A percentile compares a stretch with the other conserved stretches of the same genome.
These are phyloP conservation scores for Vanrija sp. DNA, from an alignment of 1,284 basidiomycete genomes.

Conservation along the genomic window DNA sequence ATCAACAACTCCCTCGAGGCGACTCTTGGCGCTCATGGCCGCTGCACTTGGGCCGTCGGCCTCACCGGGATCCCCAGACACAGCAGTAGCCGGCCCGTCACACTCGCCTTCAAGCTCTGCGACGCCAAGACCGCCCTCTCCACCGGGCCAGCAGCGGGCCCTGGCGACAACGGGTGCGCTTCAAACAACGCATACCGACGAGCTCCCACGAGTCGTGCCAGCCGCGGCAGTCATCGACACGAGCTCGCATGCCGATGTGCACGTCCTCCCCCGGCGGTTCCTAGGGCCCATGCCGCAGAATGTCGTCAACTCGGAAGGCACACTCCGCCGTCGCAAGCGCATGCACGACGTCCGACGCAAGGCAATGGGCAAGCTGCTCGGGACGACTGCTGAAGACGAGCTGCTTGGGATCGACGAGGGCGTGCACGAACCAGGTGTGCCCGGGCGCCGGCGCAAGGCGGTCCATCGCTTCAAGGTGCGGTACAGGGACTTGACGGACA, in stretches of 20 bases:
- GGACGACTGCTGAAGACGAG: background rate
- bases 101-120: background rate
- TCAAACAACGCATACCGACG: background rate
- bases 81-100: background rate
- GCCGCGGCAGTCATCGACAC: slow-evolving; percentile 15
- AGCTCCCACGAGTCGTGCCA: slow-evolving; percentile 26
- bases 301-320: slow-evolving; percentile 22
- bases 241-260: slow-evolving; percentile 19
- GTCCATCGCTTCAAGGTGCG: slow-evolving; percentile 19
- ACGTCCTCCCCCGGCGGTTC: slow-evolving; percentile 37
- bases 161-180: too few relatives aligned
- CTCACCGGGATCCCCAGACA: background rate
- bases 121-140: background rate
- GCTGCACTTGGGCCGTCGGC: background rate
- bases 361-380: background rate
- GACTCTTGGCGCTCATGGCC: background rate
- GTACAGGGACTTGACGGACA: slow-evolving; percentile 8
- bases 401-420: slow-evolving; percentile 3
- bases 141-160: too few relatives aligned
- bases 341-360: slow-evolving; percentile 18
- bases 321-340: slow-evolving; percentile 17
- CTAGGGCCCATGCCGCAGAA: slow-evolving; percentile 39
- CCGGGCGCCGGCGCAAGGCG: slow-evolving; percentile 6
- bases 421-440: background rate
- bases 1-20: too few relatives aligned